Conservation (phyloP, 352 stramenopile genomes). For the Globisporangium radiosum region DNA sequence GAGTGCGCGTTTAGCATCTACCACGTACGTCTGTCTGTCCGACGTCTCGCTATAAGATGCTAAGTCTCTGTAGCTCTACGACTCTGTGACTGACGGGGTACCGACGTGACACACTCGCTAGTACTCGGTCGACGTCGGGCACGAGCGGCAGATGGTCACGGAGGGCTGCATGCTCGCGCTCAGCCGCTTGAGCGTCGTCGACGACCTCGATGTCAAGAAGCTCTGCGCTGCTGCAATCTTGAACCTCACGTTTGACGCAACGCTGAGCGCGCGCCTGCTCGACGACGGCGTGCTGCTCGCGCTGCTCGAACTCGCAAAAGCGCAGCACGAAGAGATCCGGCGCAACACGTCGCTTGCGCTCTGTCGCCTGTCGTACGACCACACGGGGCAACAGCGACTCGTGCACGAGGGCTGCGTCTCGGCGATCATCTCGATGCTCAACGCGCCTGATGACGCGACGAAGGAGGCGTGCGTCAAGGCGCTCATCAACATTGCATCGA, state of each 20-base stretch:
- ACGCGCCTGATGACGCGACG: conserved; percentile 67
- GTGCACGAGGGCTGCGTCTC: conserved; percentile 80
- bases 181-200: conserved; percentile 65
- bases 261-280: conserved; percentile 46
- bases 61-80: no score
- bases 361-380: conserved; percentile 80
- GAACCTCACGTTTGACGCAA: conserved; percentile 59
- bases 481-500: conserved; percentile 79
- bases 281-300: conserved; percentile 69
- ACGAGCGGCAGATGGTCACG: conserved; percentile 69
- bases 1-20: conserved; percentile 81
- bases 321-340: conserved; percentile 71
- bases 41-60: no score
- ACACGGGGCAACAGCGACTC: conserved; percentile 53
- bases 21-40: conserved; percentile 27
- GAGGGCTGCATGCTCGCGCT: conserved; percentile 74
- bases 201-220: conserved; percentile 76
- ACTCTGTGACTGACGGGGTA: no score
- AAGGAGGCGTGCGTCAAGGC: conserved; percentile 82
- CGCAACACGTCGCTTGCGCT: conserved; percentile 80
- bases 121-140: conserved; percentile 56
- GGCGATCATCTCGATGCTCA: conserved; percentile 81
- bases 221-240: conserved; percentile 78
- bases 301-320: conserved; percentile 71
- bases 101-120: conserved; percentile 4